Conservation (phyloP, 495 filamentous ascomycete species). For the Parachaetomium inaequale region DNA sequence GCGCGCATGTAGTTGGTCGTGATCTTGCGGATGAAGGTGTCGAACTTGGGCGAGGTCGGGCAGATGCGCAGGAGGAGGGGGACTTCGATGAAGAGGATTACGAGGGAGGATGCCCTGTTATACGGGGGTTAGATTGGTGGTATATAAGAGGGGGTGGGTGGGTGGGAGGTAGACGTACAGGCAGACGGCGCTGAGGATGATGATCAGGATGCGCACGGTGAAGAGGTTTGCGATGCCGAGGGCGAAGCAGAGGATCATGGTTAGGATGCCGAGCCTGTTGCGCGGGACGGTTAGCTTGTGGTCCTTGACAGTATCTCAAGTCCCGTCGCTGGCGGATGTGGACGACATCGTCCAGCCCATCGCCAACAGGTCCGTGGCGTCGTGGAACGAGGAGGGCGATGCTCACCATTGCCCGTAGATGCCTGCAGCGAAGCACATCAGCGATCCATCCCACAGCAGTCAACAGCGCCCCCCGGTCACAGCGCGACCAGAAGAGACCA, state of each 20-base stretch:
- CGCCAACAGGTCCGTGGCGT: neutral
- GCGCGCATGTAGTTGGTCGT: constrained; percentile 97
- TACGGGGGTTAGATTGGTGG: constrained; percentile 48
- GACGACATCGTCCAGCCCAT: neutral
- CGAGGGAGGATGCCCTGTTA: constrained; percentile 66
- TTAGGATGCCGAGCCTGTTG: constrained; percentile 88
- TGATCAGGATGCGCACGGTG: constrained; percentile 56
- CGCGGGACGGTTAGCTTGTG: neutral
- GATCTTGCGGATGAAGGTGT: constrained; percentile 84
- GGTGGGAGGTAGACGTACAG: constrained; percentile 57
- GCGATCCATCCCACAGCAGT: constrained; percentile 1
- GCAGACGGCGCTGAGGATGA: constrained; percentile 79
- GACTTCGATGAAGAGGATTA: constrained; percentile 96
- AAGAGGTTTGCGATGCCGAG: constrained; percentile 91
- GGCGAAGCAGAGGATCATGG: constrained; percentile 92
- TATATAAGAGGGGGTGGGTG: neutral
- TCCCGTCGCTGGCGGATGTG: neutral
- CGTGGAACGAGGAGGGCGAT: constrained; percentile 8
- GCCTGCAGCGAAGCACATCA: constrained; percentile 54
- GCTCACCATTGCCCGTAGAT: constrained; percentile 99
- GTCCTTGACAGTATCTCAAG: neutral
- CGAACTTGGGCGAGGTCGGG: constrained; percentile 87
- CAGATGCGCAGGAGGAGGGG: constrained; percentile 96
- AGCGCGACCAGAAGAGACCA: neutral
- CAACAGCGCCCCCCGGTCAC: neutral